Evolutionary conservation across 208 protist genomes (phyloP).

Genomic region (Wallacemonas sp.): DNA sequence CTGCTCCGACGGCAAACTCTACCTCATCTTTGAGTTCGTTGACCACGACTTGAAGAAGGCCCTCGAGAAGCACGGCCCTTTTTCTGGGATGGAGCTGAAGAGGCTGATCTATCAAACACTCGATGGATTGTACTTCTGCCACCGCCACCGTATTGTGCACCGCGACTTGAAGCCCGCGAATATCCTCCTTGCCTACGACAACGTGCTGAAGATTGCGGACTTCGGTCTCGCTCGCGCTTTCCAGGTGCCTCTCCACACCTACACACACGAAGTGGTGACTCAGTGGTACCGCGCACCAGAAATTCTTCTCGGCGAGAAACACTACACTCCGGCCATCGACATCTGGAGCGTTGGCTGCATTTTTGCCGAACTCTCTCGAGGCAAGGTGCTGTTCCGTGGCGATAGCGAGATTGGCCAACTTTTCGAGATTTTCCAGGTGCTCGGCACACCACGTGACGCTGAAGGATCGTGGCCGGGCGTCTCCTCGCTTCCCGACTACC

Average conservation of each 20-base stretch:
- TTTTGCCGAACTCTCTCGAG: conserved; percentile 97
- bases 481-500: conserved; percentile 96
- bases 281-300: conserved; percentile 99
- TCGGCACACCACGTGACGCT: conserved; percentile 95
- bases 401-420: conserved; percentile 98
- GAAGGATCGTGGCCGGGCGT: conserved; percentile 97
- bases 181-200: conserved; percentile 86
- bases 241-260: conserved; percentile 98
- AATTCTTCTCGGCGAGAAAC: conserved; percentile 98
- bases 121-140: conserved; percentile 91
- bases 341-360: conserved; percentile 99
- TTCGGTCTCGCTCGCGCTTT: conserved; percentile 98
- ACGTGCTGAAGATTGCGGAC: conserved; percentile 91
- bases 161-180: conserved; percentile 97
- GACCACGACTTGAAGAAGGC: conserved; percentile 97
- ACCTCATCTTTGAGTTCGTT: conserved; percentile 92
- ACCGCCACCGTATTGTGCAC: conserved; percentile 93
- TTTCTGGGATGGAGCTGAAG: conserved; percentile 79
- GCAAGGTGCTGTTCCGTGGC: conserved; percentile 97
- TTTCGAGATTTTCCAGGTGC: conserved; percentile 97
- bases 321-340: conserved; percentile 99
- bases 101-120: conserved; percentile 90
- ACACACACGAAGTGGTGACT: conserved; percentile 99
- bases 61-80: conserved; percentile 86
- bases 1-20: conserved; percentile 86